Evolutionary conservation across 2,329 filamentous ascomycete genomes (phyloP), one percentile per base, ranked within the genome.

Genomic region (Immersiporthe knoxdaviesiana): DNA sequence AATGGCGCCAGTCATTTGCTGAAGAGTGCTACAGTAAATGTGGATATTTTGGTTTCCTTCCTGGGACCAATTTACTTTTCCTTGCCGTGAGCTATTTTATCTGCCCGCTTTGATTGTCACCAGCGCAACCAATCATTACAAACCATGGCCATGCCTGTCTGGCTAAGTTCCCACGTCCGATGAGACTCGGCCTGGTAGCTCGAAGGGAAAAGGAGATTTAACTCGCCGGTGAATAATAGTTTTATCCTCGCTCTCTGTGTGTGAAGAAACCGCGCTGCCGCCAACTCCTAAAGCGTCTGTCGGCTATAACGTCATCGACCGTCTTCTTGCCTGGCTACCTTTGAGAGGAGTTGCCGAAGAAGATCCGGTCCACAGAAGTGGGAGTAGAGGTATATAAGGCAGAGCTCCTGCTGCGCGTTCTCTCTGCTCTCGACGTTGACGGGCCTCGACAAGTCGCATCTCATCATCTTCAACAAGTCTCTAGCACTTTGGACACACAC

Each of bases 321-420:
- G 52, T 30, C 14, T 47, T 47, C 21, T n/a, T 18, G 16, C n/a
- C 16, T 14, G n/a, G 50, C 11, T 54, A 54, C 30, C 52, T 30
- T 11, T n/a, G 44, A 47, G 24, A 30, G 16, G 52, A n/a, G 52
- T 56, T 16, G 14, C 50, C 50, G 50, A 54, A 18, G 10, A 54
- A 54, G 10, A 27, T 11, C 50, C 2, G 24, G 27, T 16, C 14
- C 12, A 30, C 44, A n/a, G 21, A 16, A 47, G 21, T 11, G 21
- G 10, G 44, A n/a, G 44, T 47, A 30, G 50, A 56, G n/a, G 27
- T 56, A 56, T 56, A 56, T 18, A 56, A 56, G 24, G 52, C 52
- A 30, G 27, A 30, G 52, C 27, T 8, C 12, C 32, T 3, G 52
- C 27, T 30, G 52, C 27, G 5, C 24, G 18, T 27, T 16, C 24